Percentiles rank a stretch among this genome's conserved stretches.
phyloP scores from a whole-genome alignment of 805 yeast genomes.

The Cyberlindnera petersonii region DNA sequence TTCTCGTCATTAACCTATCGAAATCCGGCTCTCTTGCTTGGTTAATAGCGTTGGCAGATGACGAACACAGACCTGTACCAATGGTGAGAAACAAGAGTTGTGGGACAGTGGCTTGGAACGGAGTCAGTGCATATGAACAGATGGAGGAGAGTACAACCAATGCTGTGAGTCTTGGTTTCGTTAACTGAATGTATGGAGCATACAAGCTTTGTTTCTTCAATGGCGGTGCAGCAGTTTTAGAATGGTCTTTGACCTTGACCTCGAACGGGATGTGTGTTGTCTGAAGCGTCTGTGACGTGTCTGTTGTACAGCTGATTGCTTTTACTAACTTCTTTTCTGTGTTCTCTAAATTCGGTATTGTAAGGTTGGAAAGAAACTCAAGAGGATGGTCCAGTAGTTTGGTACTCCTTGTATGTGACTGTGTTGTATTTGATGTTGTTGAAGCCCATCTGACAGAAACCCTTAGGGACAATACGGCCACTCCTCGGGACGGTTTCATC shows the following conservation, averaged over 20 bases:
- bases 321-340: constrained; percentile 20
- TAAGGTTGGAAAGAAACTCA: constrained; percentile 35
- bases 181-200: constrained; percentile 69
- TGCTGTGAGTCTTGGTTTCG: constrained; percentile 86
- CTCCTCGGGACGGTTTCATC: constrained; percentile 6
- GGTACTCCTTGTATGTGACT: neutral
- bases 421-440: constrained; percentile 6
- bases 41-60: constrained; percentile 94
- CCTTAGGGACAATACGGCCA: neutral
- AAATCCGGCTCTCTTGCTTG: constrained; percentile 95
- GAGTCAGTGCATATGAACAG: constrained; percentile 90
- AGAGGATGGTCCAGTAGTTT: constrained; percentile 31
- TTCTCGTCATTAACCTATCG: constrained; percentile 83
- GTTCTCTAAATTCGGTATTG: constrained; percentile 7
- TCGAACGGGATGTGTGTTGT: constrained; percentile 49
- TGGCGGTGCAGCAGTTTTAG: constrained; percentile 1
- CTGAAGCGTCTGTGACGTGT: constrained; percentile 11
- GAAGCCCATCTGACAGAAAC: constrained; percentile 6
- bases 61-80: constrained; percentile 86
- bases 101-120: constrained; percentile 68
- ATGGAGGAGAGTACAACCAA: constrained; percentile 88
- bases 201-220: constrained; percentile 28
- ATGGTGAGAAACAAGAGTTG: constrained; percentile 68
- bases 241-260: constrained; percentile 40
- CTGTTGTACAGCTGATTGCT: constrained; percentile 23